A percentile compares a stretch with the other conserved stretches of the same genome.
These are phyloP conservation scores for Parietaria judaica DNA, from an alignment of 306 rosid genomes.

Conservation along the genomic window DNA sequence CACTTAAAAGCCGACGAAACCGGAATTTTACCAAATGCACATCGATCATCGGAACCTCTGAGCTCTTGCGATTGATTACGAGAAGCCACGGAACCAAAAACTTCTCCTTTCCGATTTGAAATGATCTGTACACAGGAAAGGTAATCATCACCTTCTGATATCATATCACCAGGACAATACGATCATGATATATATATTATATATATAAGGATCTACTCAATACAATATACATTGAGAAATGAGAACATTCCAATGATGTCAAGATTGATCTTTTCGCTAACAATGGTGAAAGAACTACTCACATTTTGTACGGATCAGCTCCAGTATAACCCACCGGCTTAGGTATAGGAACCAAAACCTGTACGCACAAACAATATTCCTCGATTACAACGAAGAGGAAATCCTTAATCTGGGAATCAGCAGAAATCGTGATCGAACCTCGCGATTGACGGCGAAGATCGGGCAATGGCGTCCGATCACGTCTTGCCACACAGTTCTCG, in stretches of 20 bases:
- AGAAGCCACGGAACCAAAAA: constrained; percentile 89
- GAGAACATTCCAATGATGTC: too few species aligned
- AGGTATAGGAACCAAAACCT: constrained; percentile 73
- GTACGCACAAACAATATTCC: neutral
- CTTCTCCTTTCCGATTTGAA: constrained; percentile 94
- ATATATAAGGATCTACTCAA: neutral
- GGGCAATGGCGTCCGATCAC: constrained; percentile 94
- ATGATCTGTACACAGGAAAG: constrained; percentile 51
- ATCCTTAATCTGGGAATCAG: neutral
- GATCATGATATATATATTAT: too few species aligned
- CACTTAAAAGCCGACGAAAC: neutral
- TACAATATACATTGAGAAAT: neutral
- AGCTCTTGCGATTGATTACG: constrained; percentile 81
- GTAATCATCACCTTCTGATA: neutral
- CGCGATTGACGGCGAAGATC: constrained; percentile 80
- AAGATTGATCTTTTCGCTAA: neutral
- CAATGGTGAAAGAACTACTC: constrained; percentile 17
- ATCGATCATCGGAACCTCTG: constrained; percentile 83
- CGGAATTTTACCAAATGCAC: constrained; percentile 56
- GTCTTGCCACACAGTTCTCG: constrained; percentile 87
- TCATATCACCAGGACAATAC: neutral
- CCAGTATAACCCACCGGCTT: constrained; percentile 88
- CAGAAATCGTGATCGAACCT: constrained; percentile 48
- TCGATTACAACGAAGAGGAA: neutral
- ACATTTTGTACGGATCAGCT: constrained; percentile 86